Base-by-base conservation (phyloP, 805 yeast genomes). In the Trichomonascus vanleenenianus region DNA sequence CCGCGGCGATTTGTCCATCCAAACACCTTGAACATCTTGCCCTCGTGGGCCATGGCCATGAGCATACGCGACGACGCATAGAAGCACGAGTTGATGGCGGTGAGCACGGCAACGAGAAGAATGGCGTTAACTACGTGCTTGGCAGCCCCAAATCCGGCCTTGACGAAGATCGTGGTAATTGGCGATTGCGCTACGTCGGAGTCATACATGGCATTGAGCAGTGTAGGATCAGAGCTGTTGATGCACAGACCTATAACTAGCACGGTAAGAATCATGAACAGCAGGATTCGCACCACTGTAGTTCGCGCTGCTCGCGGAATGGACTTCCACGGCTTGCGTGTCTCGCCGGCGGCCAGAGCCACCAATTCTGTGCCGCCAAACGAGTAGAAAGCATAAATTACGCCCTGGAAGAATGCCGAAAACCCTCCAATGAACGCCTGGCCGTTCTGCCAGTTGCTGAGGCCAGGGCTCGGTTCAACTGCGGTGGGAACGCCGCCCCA, bases 111-210 rank as follows among this genome's bases (percentile, higher is more conserved):
- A 49, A 82, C 72, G 59, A 82, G 62, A 53, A 83, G 79, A 36
- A 81, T 85, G 0, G 75, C 87, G 56, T 83, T 83, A 75, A 83
- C 73, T 35, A 83, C 73, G 10, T 82, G 75, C n/a, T 87, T 86
- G 47, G 82, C 69, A 16, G 79, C 88, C 19, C 63, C 61, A 52
- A 83, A 80, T 27, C 83, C 80, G 25, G 87, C 84, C 59, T 79
- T 75, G 37, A 80, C 87, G 59, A 81, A 77, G 7, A 87, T 87
- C 10, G 86, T 79, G 1, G 85, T 80, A 16, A 76, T 67, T 11
- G 78, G 80, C 56, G 76, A 82, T 40, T 70, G 76, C 69, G 73
- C 42, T 69, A 72, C 43, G 34, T 74, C 70, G 2, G 66, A 69
- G 36, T 67, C 71, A 82, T 37, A 68, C 61, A 54, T 62, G 8